Base-by-base conservation (phyloP, 2,329 filamentous ascomycete species). In the Paraphoma chrysanthemicola region DNA sequence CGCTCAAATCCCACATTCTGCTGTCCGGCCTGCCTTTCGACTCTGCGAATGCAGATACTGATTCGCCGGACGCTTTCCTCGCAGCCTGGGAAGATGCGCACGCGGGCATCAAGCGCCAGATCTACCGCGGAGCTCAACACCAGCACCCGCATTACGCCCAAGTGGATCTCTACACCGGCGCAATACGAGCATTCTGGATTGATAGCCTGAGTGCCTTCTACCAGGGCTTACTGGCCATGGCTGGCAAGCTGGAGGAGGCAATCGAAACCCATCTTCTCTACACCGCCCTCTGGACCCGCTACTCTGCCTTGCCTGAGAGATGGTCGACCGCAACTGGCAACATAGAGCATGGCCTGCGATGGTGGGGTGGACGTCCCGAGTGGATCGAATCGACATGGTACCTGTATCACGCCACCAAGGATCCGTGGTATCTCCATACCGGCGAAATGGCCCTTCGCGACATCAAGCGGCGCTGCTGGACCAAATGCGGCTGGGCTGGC, bases 311-410 rank as follows among this genome's bases (percentile, higher is more conserved):
- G 48, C 95, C 95, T 4, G 95, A 99, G 76, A 85, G 95, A 66
- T 99, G 93, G 93, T 97, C 94, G 41, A 88, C 95, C 48, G 86
- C 88, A 48, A 91, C 93, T 23, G 90, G 90, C 29, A 88, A 89
- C 51, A 89, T 98, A 45, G 95, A 98, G 72, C 88, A 89, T 16
- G 92, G 92, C 9, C 86, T 98, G 28, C 88, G 90, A 10, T 98
- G 95, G 92, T 99, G 96, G 91, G 92, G 92, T 10, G 92, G 96
- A 18, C 87, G 95, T 23, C 95, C 95, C 5, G 95, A 99, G 75
- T 98, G 98, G 72, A 93, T 97, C 65, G 95, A 99, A 78, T 97
- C 93, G 1, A 97, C 91, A 0, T 99, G 96, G 78, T 92, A 98
- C 71, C 82, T 99, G n/a, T 98, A 96, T 74, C 89, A 91, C 48